phyloP scores from a whole-genome alignment of 352 stramenopile species.

The Globisporangium polare region DNA sequence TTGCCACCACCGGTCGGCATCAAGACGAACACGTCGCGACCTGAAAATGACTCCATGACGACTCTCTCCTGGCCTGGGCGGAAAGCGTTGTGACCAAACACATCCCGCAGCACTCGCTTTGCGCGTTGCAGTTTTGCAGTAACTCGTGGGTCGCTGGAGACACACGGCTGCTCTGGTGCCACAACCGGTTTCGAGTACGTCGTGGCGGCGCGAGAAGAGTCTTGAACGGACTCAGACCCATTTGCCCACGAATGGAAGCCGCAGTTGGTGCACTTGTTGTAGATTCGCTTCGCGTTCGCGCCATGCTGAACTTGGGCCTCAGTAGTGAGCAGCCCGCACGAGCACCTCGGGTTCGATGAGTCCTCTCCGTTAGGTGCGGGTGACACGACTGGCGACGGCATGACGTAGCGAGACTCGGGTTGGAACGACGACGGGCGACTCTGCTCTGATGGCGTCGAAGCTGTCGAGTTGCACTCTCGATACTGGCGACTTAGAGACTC shows the following conservation, averaged over 20 bases:
- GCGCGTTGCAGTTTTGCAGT: constrained; percentile 65
- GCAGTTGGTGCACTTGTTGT: constrained; percentile 70
- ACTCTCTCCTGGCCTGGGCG: constrained; percentile 94
- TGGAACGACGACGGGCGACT: constrained; percentile 16
- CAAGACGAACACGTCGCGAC: constrained; percentile 97
- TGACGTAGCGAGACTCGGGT: constrained; percentile 4
- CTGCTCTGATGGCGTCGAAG: constrained; percentile 14
- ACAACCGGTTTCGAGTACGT: constrained; percentile 10
- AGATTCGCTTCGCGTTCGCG: constrained; percentile 54
- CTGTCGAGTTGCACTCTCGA: constrained; percentile 44
- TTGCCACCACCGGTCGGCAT: constrained; percentile 99
- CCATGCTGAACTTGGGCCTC: constrained; percentile 65
- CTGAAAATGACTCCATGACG: constrained; percentile 90
- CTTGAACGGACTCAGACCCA: constrained; percentile 17
- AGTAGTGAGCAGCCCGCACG: constrained; percentile 57
- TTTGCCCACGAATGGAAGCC: constrained; percentile 77
- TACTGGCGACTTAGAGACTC: constrained; percentile 55
- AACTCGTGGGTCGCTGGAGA: constrained; percentile 46
- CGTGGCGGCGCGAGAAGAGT: constrained; percentile 9
- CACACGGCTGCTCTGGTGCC: constrained; percentile 25
- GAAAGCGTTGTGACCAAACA: constrained; percentile 97
- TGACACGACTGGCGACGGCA: constrained; percentile 1
- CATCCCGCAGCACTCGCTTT: constrained; percentile 70
- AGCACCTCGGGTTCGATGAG: constrained; percentile 33
- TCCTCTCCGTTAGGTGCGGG: constrained; percentile 9